Percentiles rank a stretch among this genome's conserved stretches.
Evolutionary conservation across 2,329 filamentous ascomycete genomes (phyloP).

Genomic region (Fusarium camptoceras): DNA sequence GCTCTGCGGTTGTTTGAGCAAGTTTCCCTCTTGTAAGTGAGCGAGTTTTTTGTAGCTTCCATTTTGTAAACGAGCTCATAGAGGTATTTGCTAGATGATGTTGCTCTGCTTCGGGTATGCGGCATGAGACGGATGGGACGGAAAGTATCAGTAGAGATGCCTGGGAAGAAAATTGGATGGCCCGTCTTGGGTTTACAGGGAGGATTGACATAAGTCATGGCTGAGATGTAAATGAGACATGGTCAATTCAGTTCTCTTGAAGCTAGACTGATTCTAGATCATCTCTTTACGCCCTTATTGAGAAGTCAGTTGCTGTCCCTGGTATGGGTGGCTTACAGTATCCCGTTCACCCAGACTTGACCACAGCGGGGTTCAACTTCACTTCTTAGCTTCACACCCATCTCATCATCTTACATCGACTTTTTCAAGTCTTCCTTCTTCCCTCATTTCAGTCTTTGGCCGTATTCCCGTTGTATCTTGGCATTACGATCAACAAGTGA

Average conservation of each 20-base stretch:
- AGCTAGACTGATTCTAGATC: not conserved
- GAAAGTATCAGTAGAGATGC: not conserved
- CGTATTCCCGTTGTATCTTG: not conserved
- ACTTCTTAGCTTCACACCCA: not conserved
- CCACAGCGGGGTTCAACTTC: slow-evolving; percentile 6
- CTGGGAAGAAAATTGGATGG: not conserved
- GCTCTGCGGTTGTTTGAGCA: slow-evolving; percentile 55
- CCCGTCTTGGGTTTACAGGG: not conserved
- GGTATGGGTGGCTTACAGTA: slow-evolving; percentile 11
- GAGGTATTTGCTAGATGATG: not conserved
- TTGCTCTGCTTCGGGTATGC: slow-evolving; percentile 19
- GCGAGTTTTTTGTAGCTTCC: slow-evolving; percentile 9
- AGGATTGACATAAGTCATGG: not conserved
- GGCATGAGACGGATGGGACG: slow-evolving; percentile 35
- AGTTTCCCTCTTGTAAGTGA: slow-evolving; percentile 47
- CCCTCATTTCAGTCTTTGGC: not conserved
- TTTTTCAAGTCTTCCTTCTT: too few species aligned
- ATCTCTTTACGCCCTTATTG: not conserved
- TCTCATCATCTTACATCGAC: slow-evolving; percentile 15
- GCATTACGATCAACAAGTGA: not conserved
- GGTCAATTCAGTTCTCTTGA: too few species aligned
- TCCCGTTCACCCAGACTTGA: not conserved
- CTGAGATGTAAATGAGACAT: not conserved
- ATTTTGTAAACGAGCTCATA: slow-evolving; percentile 2
- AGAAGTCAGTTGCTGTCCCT: not conserved